A percentile compares a stretch with the other conserved stretches of the same genome.
phyloP scores from a whole-genome alignment of 1,139 yeast genomes.

The Saccharomyces uvarum region DNA sequence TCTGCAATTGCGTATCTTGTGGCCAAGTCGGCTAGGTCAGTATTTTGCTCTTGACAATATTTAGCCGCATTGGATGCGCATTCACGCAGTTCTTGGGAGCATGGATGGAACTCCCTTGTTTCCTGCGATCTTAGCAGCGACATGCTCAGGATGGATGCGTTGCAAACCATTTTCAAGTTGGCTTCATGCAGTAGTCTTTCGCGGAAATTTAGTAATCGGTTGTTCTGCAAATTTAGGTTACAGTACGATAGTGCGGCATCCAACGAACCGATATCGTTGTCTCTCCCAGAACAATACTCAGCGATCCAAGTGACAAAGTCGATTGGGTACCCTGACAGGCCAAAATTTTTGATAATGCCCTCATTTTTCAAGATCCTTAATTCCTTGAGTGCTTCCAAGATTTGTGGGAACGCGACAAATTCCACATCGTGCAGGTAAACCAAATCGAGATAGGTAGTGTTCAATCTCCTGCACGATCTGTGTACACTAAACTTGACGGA shows the following conservation, averaged over 20 bases:
- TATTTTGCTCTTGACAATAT: constrained; percentile 34
- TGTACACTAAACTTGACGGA: constrained; percentile 55
- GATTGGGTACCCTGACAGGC: constrained; percentile 84
- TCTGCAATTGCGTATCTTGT: constrained; percentile 62
- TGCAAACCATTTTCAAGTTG: constrained; percentile 50
- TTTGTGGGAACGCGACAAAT: constrained; percentile 52
- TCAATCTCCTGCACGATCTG: constrained; percentile 58
- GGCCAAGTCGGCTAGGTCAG: constrained; percentile 75
- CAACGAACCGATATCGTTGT: constrained; percentile 39
- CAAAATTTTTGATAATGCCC: constrained; percentile 60
- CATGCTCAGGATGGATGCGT: constrained; percentile 87
- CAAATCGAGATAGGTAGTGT: constrained; percentile 64
- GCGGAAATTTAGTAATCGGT: constrained; percentile 42
- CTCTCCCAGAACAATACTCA: constrained; percentile 31
- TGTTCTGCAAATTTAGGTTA: constrained; percentile 77
- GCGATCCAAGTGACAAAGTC: constrained; percentile 52
- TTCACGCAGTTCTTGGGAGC: constrained; percentile 46
- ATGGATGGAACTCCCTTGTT: constrained; percentile 80
- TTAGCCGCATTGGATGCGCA: constrained; percentile 49
- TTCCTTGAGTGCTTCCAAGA: constrained; percentile 56
- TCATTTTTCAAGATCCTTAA: constrained; percentile 52
- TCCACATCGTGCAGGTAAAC: constrained; percentile 88
- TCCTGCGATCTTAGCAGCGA: constrained; percentile 62
- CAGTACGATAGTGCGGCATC: constrained; percentile 77
- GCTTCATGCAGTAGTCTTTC: constrained; percentile 46